Percentiles rank a stretch among this genome's conserved stretches.
Conservation (phyloP, 1,284 basidiomycete species). For the Hortiboletus rubellus region DNA sequence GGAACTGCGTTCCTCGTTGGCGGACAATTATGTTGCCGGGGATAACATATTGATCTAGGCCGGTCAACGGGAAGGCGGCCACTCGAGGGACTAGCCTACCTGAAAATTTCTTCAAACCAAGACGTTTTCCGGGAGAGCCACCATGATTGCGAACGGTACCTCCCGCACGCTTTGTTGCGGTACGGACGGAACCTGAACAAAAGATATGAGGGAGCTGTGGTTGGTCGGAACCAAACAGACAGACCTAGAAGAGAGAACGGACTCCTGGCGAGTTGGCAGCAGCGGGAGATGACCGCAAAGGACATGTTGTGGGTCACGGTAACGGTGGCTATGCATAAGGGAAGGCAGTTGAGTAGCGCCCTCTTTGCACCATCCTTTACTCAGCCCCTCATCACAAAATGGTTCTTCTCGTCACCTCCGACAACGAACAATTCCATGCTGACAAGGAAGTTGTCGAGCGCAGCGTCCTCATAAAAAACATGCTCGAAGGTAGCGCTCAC, state of each 20-base stretch:
- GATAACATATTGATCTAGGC: constrained; percentile 79
- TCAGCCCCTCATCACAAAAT: constrained; percentile 41
- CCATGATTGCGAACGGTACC: constrained; percentile 90
- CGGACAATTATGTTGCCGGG: constrained; percentile 94
- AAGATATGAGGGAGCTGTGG: constrained; percentile 10
- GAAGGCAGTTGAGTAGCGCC: not conserved
- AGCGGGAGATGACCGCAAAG: constrained; percentile 44
- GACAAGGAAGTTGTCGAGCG: constrained; percentile 96
- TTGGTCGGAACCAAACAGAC: not conserved
- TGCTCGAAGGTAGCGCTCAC: constrained; percentile 85
- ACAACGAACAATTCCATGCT: constrained; percentile 93
- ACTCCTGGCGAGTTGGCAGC: constrained; percentile 35
- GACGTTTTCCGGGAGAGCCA: constrained; percentile 85
- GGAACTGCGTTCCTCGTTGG: constrained; percentile 87
- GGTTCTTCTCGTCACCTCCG: constrained; percentile 87
- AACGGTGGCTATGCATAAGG: constrained; percentile 18
- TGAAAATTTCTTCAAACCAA: constrained; percentile 94
- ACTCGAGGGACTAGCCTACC: constrained; percentile 49
- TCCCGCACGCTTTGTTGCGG: constrained; percentile 92
- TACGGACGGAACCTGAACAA: constrained; percentile 67
- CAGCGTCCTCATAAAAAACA: constrained; percentile 97
- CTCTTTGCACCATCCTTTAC: not conserved
- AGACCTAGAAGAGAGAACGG: constrained; percentile 56
- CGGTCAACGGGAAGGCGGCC: constrained; percentile 15
- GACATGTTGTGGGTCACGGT: constrained; percentile 20